Conservation (phyloP, 1,284 basidiomycete species). For the Inonotus hispidus region DNA sequence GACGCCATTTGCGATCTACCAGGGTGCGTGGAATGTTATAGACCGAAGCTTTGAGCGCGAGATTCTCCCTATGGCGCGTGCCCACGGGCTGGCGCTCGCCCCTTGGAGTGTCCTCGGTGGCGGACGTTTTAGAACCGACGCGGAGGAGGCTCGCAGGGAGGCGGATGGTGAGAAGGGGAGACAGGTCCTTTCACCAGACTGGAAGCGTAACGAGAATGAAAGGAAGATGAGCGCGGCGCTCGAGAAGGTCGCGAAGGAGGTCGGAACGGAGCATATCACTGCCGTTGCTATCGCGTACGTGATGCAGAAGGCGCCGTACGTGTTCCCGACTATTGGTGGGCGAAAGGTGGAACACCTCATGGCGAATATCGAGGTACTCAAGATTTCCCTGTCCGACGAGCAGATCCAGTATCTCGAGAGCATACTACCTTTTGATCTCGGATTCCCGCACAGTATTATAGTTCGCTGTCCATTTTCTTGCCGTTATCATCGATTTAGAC, state of each 20-base stretch:
- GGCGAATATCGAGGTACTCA: constrained; percentile 26
- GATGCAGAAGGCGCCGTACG: constrained; percentile 42
- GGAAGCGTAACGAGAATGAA: constrained; percentile 20
- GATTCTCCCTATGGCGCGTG: constrained; percentile 45
- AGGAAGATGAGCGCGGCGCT: constrained; percentile 12
- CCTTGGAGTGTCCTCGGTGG: constrained; percentile 29
- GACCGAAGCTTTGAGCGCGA: constrained; percentile 44
- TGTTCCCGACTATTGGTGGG: constrained; percentile 39
- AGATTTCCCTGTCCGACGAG: constrained; percentile 22
- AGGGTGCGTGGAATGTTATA: constrained; percentile 48
- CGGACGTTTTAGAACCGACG: constrained; percentile 22
- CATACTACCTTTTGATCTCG: constrained; percentile 22
- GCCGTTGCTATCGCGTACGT: constrained; percentile 43
- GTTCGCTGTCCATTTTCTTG: not conserved
- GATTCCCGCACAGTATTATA: constrained; percentile 22
- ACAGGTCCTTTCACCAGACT: not conserved
- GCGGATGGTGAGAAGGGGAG: constrained; percentile 23
- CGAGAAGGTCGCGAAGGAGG: constrained; percentile 32
- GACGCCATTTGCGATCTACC: constrained; percentile 48
- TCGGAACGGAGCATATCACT: constrained; percentile 19
- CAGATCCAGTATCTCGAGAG: constrained; percentile 21
- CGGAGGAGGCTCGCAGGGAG: constrained; percentile 16
- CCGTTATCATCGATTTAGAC: not conserved
- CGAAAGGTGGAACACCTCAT: constrained; percentile 25
- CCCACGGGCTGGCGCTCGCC: constrained; percentile 31